Conservation (phyloP, 805 yeast species). For the Metschnikowia kunwiensis region DNA sequence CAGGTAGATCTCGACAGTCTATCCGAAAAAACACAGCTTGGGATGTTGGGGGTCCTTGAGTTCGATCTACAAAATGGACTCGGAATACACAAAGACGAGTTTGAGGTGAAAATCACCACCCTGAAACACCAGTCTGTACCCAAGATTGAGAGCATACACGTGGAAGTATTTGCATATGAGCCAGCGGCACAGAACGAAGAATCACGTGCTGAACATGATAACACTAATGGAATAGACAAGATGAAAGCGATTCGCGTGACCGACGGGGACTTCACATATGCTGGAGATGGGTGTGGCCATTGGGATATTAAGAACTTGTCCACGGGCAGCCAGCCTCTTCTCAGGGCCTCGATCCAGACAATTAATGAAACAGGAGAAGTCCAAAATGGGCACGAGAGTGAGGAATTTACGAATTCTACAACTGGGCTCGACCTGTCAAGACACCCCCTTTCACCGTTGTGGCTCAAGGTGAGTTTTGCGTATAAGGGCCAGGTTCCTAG, state of each 20-base stretch:
- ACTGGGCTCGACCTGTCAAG: constrained; percentile 1
- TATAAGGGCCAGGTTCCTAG: constrained; percentile 73
- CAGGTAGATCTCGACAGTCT: constrained; percentile 46
- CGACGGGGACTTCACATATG: constrained; percentile 69
- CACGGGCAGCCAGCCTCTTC: constrained; percentile 63
- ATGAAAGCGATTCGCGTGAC: constrained; percentile 63
- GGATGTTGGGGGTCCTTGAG: constrained; percentile 49
- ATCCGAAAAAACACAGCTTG: constrained; percentile 20
- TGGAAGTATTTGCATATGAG: constrained; percentile 26
- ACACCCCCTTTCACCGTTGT: constrained; percentile 26
- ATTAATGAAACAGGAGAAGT: background rate
- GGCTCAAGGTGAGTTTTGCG: constrained; percentile 49
- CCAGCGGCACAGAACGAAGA: too few relatives aligned
- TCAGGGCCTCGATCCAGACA: constrained; percentile 53
- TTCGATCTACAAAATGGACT: constrained; percentile 53
- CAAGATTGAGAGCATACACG: constrained; percentile 31
- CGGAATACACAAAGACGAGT: constrained; percentile 54
- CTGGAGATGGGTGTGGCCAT: constrained; percentile 50
- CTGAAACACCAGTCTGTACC: constrained; percentile 28
- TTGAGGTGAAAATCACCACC: constrained; percentile 56
- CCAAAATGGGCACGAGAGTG: background rate
- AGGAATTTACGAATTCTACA: background rate
- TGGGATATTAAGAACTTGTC: constrained; percentile 63
- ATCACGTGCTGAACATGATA: constrained; percentile 9
- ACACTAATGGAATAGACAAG: constrained; percentile 21